Percentiles rank a stretch among this genome's conserved stretches.
These are phyloP conservation scores for Artemisia tridentata DNA, from an alignment of 129 eudicot species.

Conservation along the genomic window DNA sequence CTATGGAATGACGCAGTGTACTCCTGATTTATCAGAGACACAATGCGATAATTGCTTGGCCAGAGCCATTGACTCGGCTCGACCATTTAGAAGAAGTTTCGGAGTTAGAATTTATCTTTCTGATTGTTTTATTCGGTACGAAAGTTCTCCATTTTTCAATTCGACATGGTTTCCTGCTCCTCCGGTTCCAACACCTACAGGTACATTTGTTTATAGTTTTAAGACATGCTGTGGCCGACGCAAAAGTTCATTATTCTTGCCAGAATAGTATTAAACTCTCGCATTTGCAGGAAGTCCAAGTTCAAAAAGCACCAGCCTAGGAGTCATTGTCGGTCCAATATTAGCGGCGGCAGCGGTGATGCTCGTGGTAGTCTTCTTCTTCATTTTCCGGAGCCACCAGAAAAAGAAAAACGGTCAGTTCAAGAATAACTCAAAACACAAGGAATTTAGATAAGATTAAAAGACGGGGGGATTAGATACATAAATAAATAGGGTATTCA, in stretches of 20 bases:
- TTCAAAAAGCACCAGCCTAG: background rate
- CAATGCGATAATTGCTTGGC: conserved; percentile 38
- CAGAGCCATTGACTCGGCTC: background rate
- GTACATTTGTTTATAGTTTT: background rate
- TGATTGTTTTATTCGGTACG: conserved; percentile 46
- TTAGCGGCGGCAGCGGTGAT: background rate
- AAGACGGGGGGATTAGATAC: too few relatives aligned
- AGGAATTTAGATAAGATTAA: too few relatives aligned
- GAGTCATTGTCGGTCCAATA: conserved; percentile 18
- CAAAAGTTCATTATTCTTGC: background rate
- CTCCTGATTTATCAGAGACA: conserved; percentile 46
- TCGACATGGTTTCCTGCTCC: conserved; percentile 31
- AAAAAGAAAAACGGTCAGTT: conserved; percentile 17
- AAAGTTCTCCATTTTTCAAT: conserved; percentile 30
- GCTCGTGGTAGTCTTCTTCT: background rate
- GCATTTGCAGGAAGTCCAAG: conserved; percentile 4
- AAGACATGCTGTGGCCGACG: too few relatives aligned
- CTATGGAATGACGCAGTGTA: conserved; percentile 54
- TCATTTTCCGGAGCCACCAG: background rate
- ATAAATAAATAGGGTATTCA: too few relatives aligned
- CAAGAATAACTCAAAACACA: too few relatives aligned
- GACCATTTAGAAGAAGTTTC: background rate
- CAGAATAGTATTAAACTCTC: background rate
- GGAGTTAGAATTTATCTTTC: conserved; percentile 33
- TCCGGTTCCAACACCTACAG: conserved; percentile 3